Base-by-base conservation (phyloP, 1,139 yeast genomes). In the Blastobotrys niveus region DNA sequence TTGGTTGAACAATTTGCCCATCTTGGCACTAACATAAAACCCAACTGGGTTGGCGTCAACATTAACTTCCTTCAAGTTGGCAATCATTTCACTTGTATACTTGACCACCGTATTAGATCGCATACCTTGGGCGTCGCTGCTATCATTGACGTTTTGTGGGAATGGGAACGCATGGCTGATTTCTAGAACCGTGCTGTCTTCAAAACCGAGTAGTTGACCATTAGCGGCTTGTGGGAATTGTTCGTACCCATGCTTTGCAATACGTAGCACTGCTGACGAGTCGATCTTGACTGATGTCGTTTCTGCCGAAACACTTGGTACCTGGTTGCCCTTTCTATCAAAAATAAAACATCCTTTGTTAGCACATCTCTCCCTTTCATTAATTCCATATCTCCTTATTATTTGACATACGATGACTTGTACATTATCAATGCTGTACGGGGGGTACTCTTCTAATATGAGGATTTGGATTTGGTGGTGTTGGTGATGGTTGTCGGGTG, bases 171-270 rank as follows among this genome's bases (percentile, higher is more conserved):
- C 73, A 57, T 82, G 85, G 22, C 89, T 74, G 38, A 74, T 65
- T 38, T 67, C 66, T 24, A 73, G 59, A 52, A 72, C 77, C 47
- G 76, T 79, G 30, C 65, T 76, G 52, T 73, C 77, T 62, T 82
- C 88, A 51, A 82, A 73, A 17, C 95, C 96, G 47, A 82, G 76
- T 45, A 87, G 71, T 39, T 89, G 80, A 25, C 96, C 96, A 24
- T 85, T 74, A 46, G 76, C 81, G 27, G 81, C 70, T 17, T 79
- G 71, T 34, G 93, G 88, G 59, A 73, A 75, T 58, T 75, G 71
- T 50, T 81, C 86, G 34, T 86, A 74, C 14, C 88, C 79, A 63
- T 84, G 87, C 63, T 83, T 80, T 54, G 82, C 71, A 53, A 87
- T 73, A 52, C 82, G 80, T 56, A 86, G 71, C 43, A 82, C 81